Percentiles rank a stretch among this genome's conserved stretches.
Conservation (phyloP, 2,329 filamentous ascomycete species). For the Huntiella decipiens region DNA sequence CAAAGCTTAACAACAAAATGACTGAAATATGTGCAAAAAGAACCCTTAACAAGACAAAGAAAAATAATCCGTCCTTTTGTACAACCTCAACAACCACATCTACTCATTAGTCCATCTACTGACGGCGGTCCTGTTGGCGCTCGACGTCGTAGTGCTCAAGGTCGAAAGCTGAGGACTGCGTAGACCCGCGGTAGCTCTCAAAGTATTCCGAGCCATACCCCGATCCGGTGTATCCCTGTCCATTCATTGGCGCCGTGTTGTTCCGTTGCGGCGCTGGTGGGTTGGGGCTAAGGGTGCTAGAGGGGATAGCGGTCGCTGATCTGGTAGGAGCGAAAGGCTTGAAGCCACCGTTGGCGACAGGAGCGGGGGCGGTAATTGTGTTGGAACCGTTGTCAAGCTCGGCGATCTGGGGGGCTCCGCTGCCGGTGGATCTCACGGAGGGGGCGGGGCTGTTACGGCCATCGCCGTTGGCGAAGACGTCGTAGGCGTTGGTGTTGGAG, state of each 20-base stretch:
- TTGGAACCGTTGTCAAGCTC: not conserved
- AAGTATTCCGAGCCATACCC: conserved; percentile 14
- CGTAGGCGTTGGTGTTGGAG: conserved; percentile 13
- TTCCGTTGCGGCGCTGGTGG: conserved; percentile 23
- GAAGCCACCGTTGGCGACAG: conserved; percentile 1
- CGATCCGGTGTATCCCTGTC: conserved; percentile 10
- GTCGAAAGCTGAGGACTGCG: conserved; percentile 9
- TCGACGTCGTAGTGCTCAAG: conserved; percentile 8
- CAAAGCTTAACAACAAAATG: not conserved
- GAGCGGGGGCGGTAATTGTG: not conserved
- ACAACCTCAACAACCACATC: not conserved
- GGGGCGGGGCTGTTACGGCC: conserved; percentile 19
- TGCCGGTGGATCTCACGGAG: conserved; percentile 9
- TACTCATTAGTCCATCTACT: not conserved
- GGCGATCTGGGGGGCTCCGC: not conserved
- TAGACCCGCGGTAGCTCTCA: conserved; percentile 11
- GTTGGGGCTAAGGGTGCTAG: not conserved
- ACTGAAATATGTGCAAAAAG: not conserved
- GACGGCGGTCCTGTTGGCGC: conserved; percentile 2
- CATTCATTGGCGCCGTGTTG: conserved; percentile 23
- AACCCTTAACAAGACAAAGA: not conserved
- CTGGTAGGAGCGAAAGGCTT: conserved; percentile 11
- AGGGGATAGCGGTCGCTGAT: conserved; percentile 10
- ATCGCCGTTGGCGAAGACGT: conserved; percentile 18
- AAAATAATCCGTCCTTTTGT: not conserved